These are phyloP conservation scores for Cichorium intybus DNA, from an alignment of 140 eudicot genomes.

Conservation along the genomic window DNA sequence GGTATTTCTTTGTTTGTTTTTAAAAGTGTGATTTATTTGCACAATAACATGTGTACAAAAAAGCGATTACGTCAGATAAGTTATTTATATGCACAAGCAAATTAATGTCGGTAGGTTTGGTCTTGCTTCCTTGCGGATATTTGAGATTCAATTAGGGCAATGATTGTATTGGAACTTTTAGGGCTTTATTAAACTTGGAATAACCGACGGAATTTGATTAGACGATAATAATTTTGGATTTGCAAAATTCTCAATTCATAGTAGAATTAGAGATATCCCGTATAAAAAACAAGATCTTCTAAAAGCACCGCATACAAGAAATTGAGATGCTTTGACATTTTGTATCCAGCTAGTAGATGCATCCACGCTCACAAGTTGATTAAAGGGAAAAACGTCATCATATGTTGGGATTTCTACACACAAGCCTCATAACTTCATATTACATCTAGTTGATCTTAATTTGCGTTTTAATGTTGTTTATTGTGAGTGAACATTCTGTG, in stretches of 20 bases:
- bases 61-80: not conserved
- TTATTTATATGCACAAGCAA: not conserved
- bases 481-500: constrained; percentile 1
- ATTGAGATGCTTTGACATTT: no score
- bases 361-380: not conserved
- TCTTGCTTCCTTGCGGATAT: constrained; percentile 1
- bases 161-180: not conserved
- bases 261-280: not conserved
- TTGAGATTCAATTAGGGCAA: not conserved
- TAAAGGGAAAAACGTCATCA: not conserved
- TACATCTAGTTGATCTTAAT: not conserved
- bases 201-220: not conserved
- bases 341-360: no score
- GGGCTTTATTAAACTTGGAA: not conserved
- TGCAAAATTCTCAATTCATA: not conserved
- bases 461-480: constrained; percentile 7
- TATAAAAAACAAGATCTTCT: no score
- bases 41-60: not conserved
- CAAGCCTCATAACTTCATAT: not conserved
- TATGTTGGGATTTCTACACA: constrained; percentile 6
- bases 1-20: not conserved
- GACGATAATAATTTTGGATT: not conserved
- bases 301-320: no score
- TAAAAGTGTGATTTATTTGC: not conserved
- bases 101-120: not conserved